Base-by-base conservation (phyloP, 768 basidiomycete genomes). In the Mycena polygramma region DNA sequence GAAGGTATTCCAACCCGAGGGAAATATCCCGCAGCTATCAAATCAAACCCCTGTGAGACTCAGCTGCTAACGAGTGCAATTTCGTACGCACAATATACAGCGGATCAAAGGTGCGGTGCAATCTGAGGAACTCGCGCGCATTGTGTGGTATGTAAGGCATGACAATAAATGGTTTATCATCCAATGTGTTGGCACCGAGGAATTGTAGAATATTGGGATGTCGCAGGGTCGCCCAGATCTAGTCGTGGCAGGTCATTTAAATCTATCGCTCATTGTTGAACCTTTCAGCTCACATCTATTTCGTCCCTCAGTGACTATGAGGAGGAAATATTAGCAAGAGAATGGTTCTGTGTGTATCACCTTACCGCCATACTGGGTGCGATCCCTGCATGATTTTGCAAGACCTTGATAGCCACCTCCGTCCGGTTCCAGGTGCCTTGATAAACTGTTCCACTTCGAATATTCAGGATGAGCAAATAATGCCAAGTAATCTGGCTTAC, bases 141-240 rank as follows among this genome's bases (percentile, higher is more conserved):
- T 66, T 66, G n/a, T 37, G 15, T 4, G 55, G 59, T 4, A 68
- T 6, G 39, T 61, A 68, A 19, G 66, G 59, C 66, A 68, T 68
- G 14, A 68, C 66, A 49, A 68, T 62, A 43, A 68, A 68, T n/a
- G 66, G 66, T 46, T 48, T 60, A 43, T 68, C 66, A n/a, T 68
- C 66, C 36, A 68, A 26, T n/a, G 53, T 62, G 19, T 68, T 68
- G 7, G 66, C 66, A 17, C 66, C 66, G 2, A 68, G 45, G 53
- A 68, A 68, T 35, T 68, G 90, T 49, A 94, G 92, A 74, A 94
- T 92, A 71, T 93, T 87, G 39, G 91, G 89, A 78, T 94, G 92
- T 70, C 93, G 92, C 51, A 94, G 80, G 7, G 52, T 55, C 15
- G 63, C 54, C 63, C 63, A 64, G 63, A 64, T 63, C 62, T 63